Base-by-base conservation (phyloP, 441 rosid species). In the Croton setiger region DNA sequence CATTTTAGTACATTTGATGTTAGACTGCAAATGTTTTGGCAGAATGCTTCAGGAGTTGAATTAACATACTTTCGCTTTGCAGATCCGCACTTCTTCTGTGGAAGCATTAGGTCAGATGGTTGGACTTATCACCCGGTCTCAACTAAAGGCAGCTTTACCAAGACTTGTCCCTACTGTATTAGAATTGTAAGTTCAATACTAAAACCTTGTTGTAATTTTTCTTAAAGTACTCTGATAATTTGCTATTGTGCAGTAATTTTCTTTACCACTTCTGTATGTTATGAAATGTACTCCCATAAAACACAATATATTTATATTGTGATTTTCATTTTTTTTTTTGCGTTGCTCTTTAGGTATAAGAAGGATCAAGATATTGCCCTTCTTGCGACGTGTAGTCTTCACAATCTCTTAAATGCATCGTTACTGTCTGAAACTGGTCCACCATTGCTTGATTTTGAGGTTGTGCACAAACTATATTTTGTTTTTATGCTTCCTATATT, bases 391-490 rank as follows among this genome's bases (percentile, higher is more conserved):
- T 77, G 85, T 74, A 88, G 98, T 78, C 98, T 95, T 70, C 66
- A 90, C 82, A 90, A 85, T 79, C 79, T 95, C 70, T 81, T 95
- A 76, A 81, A 76, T 80, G 93, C 92, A 57, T 88, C 97, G 10
- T 77, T 95, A 67, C 83, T 87, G 74, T 86, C 97, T 71, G 99
- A 92, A 71, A 84, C 89, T 67, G 99, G 99, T 78, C 98, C 99
- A 65, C 99, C 99, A n/a, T 75, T 95, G 88, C 93, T 95, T 78
- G 99, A 95, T 71, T 92, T 95, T 81, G 99, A 95, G 99, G 99
- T 92, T 80, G 33, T 44, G 13, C 35, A 41, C 20, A 6, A 41
- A 63, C 31, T 31, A 9, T 68, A 4, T 33, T 43, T 66, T 1
- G 54, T 62, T 6, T 20, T 72, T 47, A 15, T 69, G 35, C 63